These are phyloP conservation scores for Annulohypoxylon moriforme DNA, from an alignment of 495 filamentous ascomycete genomes.

Conservation along the genomic window DNA sequence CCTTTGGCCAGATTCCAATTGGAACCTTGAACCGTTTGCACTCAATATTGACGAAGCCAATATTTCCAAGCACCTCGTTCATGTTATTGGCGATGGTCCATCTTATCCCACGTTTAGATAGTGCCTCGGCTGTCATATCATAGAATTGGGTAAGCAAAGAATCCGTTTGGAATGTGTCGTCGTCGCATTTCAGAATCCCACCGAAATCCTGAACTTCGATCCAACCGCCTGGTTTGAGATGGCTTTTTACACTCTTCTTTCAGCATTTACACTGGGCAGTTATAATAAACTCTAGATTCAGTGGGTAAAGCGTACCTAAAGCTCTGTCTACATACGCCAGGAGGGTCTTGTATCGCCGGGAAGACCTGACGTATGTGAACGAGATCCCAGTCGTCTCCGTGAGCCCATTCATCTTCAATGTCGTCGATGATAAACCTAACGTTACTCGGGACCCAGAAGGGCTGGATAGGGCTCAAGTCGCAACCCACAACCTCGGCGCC, in stretches of 20 bases:
- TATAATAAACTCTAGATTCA: not conserved
- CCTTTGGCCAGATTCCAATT: constrained; percentile 5
- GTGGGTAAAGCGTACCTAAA: not conserved
- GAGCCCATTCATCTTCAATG: constrained; percentile 9
- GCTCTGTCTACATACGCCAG: constrained; percentile 4
- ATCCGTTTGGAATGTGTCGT: not conserved
- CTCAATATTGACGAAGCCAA: constrained; percentile 4
- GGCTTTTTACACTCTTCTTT: not conserved
- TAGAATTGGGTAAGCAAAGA: constrained; percentile 2
- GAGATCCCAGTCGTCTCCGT: constrained; percentile 8
- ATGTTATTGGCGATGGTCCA: constrained; percentile 3
- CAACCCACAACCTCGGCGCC: constrained; percentile 54
- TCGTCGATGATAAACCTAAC: constrained; percentile 57
- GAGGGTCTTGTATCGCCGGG: constrained; percentile 2
- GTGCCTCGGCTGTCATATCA: not conserved
- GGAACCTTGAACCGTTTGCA: constrained; percentile 1
- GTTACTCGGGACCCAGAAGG: constrained; percentile 55
- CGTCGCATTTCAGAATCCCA: constrained; percentile 1
- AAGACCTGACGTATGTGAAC: constrained; percentile 11
- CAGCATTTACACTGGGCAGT: not conserved
- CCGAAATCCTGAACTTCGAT: constrained; percentile 15
- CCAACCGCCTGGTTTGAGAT: constrained; percentile 6
- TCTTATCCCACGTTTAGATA: constrained; percentile 12
- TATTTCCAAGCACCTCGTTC: not conserved
- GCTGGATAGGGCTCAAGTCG: constrained; percentile 60